A percentile compares a stretch with the other conserved stretches of the same genome.
phyloP scores from a whole-genome alignment of 2,329 filamentous ascomycete genomes.

The Fusarium ambrosium region DNA sequence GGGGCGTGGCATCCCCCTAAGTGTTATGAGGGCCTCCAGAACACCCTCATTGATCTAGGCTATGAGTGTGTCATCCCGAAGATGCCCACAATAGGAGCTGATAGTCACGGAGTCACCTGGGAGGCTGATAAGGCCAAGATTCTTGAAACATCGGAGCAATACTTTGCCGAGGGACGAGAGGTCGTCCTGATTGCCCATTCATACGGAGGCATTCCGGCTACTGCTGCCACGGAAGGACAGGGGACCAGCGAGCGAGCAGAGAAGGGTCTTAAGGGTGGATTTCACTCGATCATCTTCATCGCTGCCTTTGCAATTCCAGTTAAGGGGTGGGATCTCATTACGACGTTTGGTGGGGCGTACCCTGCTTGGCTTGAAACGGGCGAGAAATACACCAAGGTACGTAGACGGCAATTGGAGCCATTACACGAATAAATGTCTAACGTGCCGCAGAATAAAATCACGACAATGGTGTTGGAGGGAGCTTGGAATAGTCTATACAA shows the following conservation, averaged over 20 bases:
- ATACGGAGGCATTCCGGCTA: background rate
- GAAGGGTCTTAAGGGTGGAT: background rate
- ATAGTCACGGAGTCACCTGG: conserved; percentile 1
- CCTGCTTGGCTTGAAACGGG: background rate
- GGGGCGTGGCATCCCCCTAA: background rate
- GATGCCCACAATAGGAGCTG: background rate
- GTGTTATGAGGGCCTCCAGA: background rate
- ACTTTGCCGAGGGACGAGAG: background rate
- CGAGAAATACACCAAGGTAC: conserved; percentile 1
- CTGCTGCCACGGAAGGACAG: background rate
- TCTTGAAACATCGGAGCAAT: background rate
- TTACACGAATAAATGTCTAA: background rate
- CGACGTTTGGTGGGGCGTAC: background rate
- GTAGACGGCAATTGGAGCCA: background rate
- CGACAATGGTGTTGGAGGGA: background rate
- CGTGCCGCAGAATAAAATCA: background rate
- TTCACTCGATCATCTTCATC: background rate
- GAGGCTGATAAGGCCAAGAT: conserved; percentile 1
- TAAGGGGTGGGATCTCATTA: background rate
- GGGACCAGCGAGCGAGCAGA: background rate
- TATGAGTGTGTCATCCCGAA: background rate
- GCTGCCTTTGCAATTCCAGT: background rate
- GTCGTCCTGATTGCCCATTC: background rate
- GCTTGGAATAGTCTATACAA: background rate
- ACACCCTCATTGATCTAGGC: background rate